These are phyloP conservation scores for Gossypium stocksii DNA, from an alignment of 345 rosid species.

Conservation along the genomic window DNA sequence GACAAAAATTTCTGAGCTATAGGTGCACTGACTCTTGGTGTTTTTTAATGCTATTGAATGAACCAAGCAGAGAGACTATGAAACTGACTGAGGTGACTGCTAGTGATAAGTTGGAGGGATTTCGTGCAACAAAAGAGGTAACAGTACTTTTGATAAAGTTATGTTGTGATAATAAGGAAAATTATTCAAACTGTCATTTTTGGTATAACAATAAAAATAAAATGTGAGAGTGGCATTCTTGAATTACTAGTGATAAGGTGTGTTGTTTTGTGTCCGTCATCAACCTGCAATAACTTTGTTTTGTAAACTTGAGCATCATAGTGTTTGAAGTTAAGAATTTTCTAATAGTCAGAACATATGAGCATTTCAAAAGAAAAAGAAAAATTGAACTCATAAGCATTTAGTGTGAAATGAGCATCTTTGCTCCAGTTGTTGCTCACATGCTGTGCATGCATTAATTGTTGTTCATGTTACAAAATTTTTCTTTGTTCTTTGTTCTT, in stretches of 20 bases:
- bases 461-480: not conserved
- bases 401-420: not conserved
- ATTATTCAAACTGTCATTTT: not conserved
- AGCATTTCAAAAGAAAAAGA: too few relatives aligned
- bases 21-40: not conserved
- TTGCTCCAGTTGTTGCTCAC: not conserved
- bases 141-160: not conserved
- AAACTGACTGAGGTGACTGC: conserved; percentile 71
- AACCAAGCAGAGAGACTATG: conserved; percentile 43
- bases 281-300: not conserved
- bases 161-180: conserved; percentile 10
- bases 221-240: not conserved
- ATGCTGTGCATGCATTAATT: not conserved
- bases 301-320: not conserved
- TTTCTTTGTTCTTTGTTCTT: too few relatives aligned
- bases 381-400: not conserved
- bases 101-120: conserved; percentile 76
- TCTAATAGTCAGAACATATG: not conserved
- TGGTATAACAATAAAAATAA: not conserved
- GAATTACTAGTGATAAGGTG: not conserved
- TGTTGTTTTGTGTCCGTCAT: not conserved
- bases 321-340: not conserved
- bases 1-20: not conserved
- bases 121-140: conserved; percentile 92
- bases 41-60: conserved; percentile 10